Percentiles rank a stretch among this genome's conserved stretches.
Evolutionary conservation across 345 rosid species (phyloP).

Genomic region (Bretschneidera sinensis): DNA sequence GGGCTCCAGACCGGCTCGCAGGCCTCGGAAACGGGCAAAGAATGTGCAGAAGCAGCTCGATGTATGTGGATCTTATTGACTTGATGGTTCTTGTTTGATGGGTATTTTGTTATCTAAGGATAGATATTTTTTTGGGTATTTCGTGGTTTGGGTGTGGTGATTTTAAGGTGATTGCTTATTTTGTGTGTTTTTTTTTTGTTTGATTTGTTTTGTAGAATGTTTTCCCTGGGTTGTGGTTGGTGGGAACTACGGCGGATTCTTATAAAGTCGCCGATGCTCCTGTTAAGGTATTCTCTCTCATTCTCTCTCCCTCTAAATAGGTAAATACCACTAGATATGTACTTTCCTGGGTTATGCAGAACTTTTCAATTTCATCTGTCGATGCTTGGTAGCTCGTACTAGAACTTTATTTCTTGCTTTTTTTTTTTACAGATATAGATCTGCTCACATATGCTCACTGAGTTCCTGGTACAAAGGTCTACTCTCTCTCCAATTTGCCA

Average conservation of each 20-base stretch:
- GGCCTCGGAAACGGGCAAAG: conserved; percentile 75
- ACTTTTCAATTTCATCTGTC: background rate
- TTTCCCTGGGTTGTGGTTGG: conserved; percentile 87
- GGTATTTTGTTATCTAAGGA: background rate
- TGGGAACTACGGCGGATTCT: conserved; percentile 71
- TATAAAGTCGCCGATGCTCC: conserved; percentile 49
- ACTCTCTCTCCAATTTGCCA: background rate
- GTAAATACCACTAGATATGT: background rate
- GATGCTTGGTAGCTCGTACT: background rate
- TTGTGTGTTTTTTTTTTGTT: background rate
- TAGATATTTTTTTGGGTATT: background rate
- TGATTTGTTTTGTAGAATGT: conserved; percentile 35
- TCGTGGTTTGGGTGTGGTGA: background rate
- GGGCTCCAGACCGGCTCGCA: conserved; percentile 71
- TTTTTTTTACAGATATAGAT: conserved; percentile 32
- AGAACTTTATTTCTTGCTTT: conserved; percentile 6
- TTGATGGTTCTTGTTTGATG: background rate
- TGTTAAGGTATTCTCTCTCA: conserved; percentile 48
- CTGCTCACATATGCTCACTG: conserved; percentile 7
- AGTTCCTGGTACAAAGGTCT: conserved; percentile 14
- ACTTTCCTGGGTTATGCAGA: background rate
- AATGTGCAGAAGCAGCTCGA: conserved; percentile 71
- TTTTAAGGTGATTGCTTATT: background rate
- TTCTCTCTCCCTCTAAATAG: conserved; percentile 9
- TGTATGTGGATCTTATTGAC: conserved; percentile 31